phyloP scores from a whole-genome alignment of 1,139 yeast species.

The Tardiomyces depauwii region DNA sequence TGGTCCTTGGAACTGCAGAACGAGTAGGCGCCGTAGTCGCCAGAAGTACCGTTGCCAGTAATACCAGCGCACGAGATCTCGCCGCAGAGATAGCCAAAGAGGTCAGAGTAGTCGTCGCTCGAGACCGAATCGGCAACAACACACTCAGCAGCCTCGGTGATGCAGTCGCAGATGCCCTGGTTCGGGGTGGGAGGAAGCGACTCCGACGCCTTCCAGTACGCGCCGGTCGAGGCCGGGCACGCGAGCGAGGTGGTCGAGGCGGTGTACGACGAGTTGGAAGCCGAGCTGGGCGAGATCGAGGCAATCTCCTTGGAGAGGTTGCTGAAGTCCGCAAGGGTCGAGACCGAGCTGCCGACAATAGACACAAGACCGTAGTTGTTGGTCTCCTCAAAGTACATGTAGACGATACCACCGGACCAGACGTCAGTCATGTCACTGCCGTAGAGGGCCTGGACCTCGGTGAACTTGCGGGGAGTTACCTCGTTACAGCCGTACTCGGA shows the following conservation, averaged over 20 bases:
- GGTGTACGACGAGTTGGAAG: conserved; percentile 38
- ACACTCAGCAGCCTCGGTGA: conserved; percentile 38
- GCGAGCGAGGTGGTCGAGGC: conserved; percentile 35
- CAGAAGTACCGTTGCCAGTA: conserved; percentile 38
- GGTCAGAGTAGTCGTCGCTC: conserved; percentile 39
- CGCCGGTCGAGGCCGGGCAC: conserved; percentile 40
- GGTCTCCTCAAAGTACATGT: conserved; percentile 78
- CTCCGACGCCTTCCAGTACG: conserved; percentile 44
- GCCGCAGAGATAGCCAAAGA: conserved; percentile 43
- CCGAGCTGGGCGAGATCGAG: conserved; percentile 47
- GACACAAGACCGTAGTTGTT: conserved; percentile 74
- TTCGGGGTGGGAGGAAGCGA: conserved; percentile 63
- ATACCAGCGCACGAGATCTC: conserved; percentile 35
- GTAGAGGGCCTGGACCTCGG: conserved; percentile 44
- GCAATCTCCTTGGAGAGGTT: conserved; percentile 43
- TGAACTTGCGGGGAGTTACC: conserved; percentile 50
- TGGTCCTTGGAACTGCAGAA: conserved; percentile 49
- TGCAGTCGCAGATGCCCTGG: conserved; percentile 46
- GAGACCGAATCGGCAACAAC: conserved; percentile 36
- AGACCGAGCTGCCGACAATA: conserved; percentile 39
- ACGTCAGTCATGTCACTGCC: conserved; percentile 62
- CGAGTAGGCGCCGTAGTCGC: conserved; percentile 46
- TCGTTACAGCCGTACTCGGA: conserved; percentile 84
- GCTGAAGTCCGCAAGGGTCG: conserved; percentile 47
- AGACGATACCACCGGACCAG: conserved; percentile 90